Evolutionary conservation across 2,329 filamentous ascomycete species (phyloP).

Genomic region (Teratosphaeriaceae sp.): DNA sequence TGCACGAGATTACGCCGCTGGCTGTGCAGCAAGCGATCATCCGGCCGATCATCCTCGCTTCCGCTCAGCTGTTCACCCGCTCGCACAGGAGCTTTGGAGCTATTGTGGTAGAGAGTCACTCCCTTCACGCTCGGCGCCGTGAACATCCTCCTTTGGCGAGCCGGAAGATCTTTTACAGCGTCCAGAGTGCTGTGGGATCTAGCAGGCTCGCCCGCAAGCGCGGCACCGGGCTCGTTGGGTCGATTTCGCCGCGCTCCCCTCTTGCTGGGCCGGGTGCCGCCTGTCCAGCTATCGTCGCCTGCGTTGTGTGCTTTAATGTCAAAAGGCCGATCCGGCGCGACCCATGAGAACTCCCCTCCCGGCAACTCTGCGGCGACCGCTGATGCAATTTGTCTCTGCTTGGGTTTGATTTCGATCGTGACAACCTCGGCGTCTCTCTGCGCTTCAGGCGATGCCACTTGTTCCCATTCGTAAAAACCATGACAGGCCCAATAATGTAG

Average conservation of each 20-base stretch:
- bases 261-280: neutral
- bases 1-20: conserved; percentile 23
- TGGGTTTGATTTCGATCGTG: neutral
- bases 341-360: conserved; percentile 25
- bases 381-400: neutral
- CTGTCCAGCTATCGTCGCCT: conserved; percentile 29
- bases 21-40: conserved; percentile 30
- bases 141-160: conserved; percentile 23
- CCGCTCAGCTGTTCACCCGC: conserved; percentile 36
- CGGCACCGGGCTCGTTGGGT: neutral
- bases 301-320: conserved; percentile 28
- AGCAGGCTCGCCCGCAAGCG: too few species aligned
- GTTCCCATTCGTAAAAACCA: neutral
- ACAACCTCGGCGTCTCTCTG: neutral
- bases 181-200: conserved; percentile 5
- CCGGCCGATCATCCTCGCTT: conserved; percentile 38
- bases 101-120: conserved; percentile 34
- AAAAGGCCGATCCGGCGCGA: conserved; percentile 30
- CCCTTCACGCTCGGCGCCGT: conserved; percentile 31
- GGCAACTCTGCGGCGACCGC: conserved; percentile 15
- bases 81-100: conserved; percentile 32
- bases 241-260: conserved; percentile 7
- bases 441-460: neutral
- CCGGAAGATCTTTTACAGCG: conserved; percentile 18
- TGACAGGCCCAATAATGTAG: conserved; percentile 2